Conservation (phyloP, 164 flowering plant genomes). For the Stephania yunnanensis region DNA sequence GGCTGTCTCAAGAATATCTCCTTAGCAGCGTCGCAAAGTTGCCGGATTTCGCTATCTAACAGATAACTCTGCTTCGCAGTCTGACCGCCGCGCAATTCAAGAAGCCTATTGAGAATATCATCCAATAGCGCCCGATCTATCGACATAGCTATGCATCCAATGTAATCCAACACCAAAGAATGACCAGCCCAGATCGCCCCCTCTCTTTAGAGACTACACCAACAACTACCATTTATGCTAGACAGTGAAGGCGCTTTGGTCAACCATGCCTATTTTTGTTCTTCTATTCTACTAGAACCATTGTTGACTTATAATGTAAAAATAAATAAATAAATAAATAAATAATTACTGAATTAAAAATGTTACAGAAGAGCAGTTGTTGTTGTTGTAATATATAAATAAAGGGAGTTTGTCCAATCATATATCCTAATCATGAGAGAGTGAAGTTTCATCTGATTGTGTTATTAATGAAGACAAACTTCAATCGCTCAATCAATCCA, state of each 20-base stretch:
- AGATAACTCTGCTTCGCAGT: slow-evolving; percentile 42
- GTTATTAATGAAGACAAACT: too few species aligned
- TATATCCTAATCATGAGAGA: too few species aligned
- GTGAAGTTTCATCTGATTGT: too few species aligned
- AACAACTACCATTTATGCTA: not conserved
- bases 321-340: too few species aligned
- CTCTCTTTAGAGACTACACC: not conserved
- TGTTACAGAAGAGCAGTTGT: too few species aligned
- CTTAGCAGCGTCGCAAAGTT: slow-evolving; percentile 51
- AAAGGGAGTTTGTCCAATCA: too few species aligned
- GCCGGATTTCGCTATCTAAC: slow-evolving; percentile 55
- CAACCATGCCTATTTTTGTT: not conserved
- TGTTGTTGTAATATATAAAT: too few species aligned
- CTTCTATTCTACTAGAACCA: too few species aligned
- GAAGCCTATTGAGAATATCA: not conserved
- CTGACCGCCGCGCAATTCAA: not conserved
- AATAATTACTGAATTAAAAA: too few species aligned
- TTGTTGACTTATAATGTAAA: too few species aligned
- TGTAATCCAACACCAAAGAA: not conserved
- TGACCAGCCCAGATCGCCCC: not conserved
- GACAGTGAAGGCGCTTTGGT: not conserved
- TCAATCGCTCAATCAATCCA: too few species aligned
- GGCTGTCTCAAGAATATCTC: slow-evolving; percentile 64
- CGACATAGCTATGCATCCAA: not conserved
- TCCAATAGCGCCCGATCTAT: not conserved